Evolutionary conservation across 345 rosid species (phyloP).

Genomic region (Lumnitzera littorea): DNA sequence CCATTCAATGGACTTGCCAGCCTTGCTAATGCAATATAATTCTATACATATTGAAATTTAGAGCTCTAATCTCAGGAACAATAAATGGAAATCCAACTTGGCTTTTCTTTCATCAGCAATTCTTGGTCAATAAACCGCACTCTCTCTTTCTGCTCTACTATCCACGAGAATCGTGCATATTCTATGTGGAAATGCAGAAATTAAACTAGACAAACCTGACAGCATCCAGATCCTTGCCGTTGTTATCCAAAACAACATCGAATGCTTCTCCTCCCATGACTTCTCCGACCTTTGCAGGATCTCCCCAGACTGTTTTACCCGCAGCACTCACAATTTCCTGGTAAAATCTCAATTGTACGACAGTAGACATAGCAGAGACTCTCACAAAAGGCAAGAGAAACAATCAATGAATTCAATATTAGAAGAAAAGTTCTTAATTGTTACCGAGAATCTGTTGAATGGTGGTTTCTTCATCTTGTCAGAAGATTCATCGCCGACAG

Average conservation of each 20-base stretch:
- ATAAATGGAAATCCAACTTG: no score
- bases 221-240: constrained; percentile 81
- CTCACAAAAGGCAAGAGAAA: not conserved
- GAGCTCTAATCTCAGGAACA: no score
- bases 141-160: no score
- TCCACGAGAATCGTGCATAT: no score
- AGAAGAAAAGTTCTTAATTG: not conserved
- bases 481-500: constrained; percentile 78
- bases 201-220: constrained; percentile 46
- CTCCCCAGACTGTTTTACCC: constrained; percentile 89
- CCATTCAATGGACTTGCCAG: no score
- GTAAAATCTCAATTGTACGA: not conserved
- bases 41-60: no score
- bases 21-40: no score
- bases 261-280: constrained; percentile 55
- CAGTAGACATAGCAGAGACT: no score
- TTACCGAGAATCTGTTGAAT: constrained; percentile 74
- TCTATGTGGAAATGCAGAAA: not conserved
- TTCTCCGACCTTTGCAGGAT: constrained; percentile 65
- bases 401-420: not conserved
- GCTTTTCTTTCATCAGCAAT: no score
- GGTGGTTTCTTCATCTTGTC: constrained; percentile 97
- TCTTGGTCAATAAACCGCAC: no score
- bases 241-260: constrained; percentile 89
- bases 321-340: constrained; percentile 88